phyloP scores from a whole-genome alignment of 495 filamentous ascomycete species.

The Aspergillus incahuasiensis region DNA sequence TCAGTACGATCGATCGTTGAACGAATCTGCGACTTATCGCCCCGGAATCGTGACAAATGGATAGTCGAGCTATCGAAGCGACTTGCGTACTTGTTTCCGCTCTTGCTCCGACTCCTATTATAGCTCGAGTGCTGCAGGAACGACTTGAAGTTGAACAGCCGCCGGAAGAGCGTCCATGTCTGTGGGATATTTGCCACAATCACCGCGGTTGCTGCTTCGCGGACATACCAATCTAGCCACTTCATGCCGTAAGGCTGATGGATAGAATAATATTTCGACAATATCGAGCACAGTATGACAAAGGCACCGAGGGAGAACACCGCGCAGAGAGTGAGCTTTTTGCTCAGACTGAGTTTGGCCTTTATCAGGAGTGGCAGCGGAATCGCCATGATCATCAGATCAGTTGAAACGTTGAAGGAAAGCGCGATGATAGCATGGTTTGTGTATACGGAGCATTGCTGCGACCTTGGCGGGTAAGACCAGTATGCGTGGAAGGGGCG shows the following conservation, averaged over 20 bases:
- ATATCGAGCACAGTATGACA: conserved; percentile 49
- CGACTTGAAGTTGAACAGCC: conserved; percentile 7
- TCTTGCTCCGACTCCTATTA: conserved; percentile 5
- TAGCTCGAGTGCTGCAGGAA: conserved; percentile 13
- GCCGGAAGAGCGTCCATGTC: conserved; percentile 48
- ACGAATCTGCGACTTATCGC: conserved; percentile 3
- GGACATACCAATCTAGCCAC: conserved; percentile 56
- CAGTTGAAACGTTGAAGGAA: conserved; percentile 55
- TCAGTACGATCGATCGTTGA: conserved; percentile 7
- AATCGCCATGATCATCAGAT: conserved; percentile 51
- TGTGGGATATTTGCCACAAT: conserved; percentile 54
- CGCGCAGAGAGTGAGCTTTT: conserved; percentile 44
- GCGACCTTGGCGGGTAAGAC: conserved; percentile 28
- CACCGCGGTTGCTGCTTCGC: conserved; percentile 52
- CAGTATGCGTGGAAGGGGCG: conserved; percentile 51
- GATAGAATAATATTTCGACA: conserved; percentile 58
- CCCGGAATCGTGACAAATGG: conserved; percentile 8
- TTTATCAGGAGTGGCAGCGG: conserved; percentile 50
- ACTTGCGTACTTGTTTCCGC: conserved; percentile 1
- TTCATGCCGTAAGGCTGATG: conserved; percentile 39
- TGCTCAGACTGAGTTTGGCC: conserved; percentile 34
- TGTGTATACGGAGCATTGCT: conserved; percentile 14
- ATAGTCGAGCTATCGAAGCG: conserved; percentile 10
- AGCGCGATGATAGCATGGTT: conserved; percentile 54
- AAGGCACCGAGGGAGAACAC: conserved; percentile 49